These are phyloP conservation scores for Plantago elongata DNA, from an alignment of 257 asterid genomes.

Conservation along the genomic window DNA sequence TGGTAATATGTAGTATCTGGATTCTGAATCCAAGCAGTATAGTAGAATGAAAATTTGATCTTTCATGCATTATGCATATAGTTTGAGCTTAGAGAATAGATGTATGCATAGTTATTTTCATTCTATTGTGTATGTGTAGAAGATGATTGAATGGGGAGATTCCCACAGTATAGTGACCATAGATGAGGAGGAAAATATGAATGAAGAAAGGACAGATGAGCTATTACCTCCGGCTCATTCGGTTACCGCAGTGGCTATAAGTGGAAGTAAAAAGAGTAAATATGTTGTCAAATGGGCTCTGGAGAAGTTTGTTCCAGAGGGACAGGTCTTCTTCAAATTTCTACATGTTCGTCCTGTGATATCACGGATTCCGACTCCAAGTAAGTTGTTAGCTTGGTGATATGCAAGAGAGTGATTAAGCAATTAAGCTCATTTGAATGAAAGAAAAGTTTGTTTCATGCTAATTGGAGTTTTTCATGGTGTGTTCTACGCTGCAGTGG, in stretches of 20 bases:
- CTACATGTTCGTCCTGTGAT: conserved; percentile 61
- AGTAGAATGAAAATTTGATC: too few species aligned
- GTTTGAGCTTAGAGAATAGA: too few species aligned
- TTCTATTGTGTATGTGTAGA: too few species aligned
- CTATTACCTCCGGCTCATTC: conserved; percentile 29
- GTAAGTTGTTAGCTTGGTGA: conserved; percentile 40
- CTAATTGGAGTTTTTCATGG: conserved; percentile 2
- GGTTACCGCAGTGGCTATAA: conserved; percentile 54
- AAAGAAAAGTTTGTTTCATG: not conserved
- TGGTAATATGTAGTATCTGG: too few species aligned
- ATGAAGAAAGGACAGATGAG: conserved; percentile 28
- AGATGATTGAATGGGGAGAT: too few species aligned
- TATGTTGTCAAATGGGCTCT: conserved; percentile 73
- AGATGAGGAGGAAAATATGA: conserved; percentile 22
- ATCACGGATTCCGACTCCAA: conserved; percentile 67
- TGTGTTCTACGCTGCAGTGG: conserved; percentile 43
- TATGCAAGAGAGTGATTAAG: not conserved
- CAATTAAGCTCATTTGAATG: not conserved
- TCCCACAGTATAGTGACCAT: too few species aligned
- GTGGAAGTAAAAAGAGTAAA: conserved; percentile 54
- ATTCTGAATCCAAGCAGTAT: too few species aligned
- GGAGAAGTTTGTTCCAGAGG: conserved; percentile 84
- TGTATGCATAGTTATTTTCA: too few species aligned
- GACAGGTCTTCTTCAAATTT: conserved; percentile 48
- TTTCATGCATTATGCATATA: too few species aligned